phyloP scores from a whole-genome alignment of 2,329 filamentous ascomycete species.

The Talaromyces sp. region DNA sequence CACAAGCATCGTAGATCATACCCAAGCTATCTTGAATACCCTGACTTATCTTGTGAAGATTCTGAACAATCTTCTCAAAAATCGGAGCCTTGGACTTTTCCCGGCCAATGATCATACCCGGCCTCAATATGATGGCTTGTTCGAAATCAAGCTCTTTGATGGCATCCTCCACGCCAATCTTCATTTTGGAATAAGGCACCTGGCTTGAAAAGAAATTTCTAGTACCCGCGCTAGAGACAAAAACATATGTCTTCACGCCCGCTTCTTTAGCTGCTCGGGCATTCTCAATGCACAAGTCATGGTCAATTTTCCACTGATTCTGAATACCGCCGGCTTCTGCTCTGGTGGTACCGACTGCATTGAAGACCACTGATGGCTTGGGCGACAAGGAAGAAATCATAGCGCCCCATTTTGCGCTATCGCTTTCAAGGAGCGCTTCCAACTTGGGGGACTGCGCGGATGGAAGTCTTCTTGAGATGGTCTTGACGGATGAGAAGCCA shows the following conservation, averaged over 20 bases:
- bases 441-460: slow-evolving; percentile 3
- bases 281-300: slow-evolving; percentile 9
- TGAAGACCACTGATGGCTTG: neutral
- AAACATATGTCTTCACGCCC: slow-evolving; percentile 51
- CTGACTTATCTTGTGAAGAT: slow-evolving; percentile 1
- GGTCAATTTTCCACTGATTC: slow-evolving; percentile 9
- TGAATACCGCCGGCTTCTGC: slow-evolving; percentile 1
- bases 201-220: neutral
- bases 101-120: slow-evolving; percentile 7
- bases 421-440: neutral
- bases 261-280: slow-evolving; percentile 37
- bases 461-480: slow-evolving; percentile 6
- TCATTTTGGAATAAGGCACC: slow-evolving; percentile 9
- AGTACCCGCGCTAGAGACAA: slow-evolving; percentile 36
- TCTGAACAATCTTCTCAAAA: neutral
- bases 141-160: slow-evolving; percentile 8
- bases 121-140: neutral
- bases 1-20: neutral
- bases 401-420: neutral
- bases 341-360: slow-evolving; percentile 5
- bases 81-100: slow-evolving; percentile 2
- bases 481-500: slow-evolving; percentile 4
- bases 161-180: slow-evolving; percentile 4
- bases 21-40: slow-evolving; percentile 4
- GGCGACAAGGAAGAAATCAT: slow-evolving; percentile 4